phyloP scores from a whole-genome alignment of 257 asterid species.

The Gynochthodes officinalis region DNA sequence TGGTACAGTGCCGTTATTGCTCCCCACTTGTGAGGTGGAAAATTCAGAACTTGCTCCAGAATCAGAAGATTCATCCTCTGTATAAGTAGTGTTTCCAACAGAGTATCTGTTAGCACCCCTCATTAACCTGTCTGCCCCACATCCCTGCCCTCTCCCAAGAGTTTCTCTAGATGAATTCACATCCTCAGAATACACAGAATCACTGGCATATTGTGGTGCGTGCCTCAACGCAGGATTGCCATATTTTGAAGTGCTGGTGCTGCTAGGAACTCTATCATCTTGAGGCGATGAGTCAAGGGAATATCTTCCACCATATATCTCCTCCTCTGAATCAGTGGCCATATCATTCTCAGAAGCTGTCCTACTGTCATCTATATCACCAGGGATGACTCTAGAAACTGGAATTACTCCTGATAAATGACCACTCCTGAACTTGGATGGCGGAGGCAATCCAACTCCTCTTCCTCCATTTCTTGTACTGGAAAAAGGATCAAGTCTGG shows the following conservation, averaged over 20 bases:
- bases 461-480: conserved; percentile 30
- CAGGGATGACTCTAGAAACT: conserved; percentile 32
- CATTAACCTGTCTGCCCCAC: conserved; percentile 25
- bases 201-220: conserved; percentile 34
- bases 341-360: conserved; percentile 42
- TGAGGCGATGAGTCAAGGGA: conserved; percentile 48
- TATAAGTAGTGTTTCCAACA: conserved; percentile 27
- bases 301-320: conserved; percentile 40
- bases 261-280: conserved; percentile 34
- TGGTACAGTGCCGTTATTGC: conserved; percentile 25
- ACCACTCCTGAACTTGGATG: conserved; percentile 37
- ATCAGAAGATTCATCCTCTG: conserved; percentile 50
- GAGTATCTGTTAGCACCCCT: conserved; percentile 35
- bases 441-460: conserved; percentile 40
- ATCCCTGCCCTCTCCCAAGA: conserved; percentile 32
- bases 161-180: conserved; percentile 45
- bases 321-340: conserved; percentile 43
- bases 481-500: conserved; percentile 33
- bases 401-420: conserved; percentile 41
- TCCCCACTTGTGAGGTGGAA: conserved; percentile 38
- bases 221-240: conserved; percentile 23
- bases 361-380: conserved; percentile 31
- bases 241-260: conserved; percentile 24
- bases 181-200: conserved; percentile 36
- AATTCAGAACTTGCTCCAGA: conserved; percentile 52